Evolutionary conservation across 768 basidiomycete genomes (phyloP), one percentile per base, ranked within the genome.

Genomic region (Mycena galopus): DNA sequence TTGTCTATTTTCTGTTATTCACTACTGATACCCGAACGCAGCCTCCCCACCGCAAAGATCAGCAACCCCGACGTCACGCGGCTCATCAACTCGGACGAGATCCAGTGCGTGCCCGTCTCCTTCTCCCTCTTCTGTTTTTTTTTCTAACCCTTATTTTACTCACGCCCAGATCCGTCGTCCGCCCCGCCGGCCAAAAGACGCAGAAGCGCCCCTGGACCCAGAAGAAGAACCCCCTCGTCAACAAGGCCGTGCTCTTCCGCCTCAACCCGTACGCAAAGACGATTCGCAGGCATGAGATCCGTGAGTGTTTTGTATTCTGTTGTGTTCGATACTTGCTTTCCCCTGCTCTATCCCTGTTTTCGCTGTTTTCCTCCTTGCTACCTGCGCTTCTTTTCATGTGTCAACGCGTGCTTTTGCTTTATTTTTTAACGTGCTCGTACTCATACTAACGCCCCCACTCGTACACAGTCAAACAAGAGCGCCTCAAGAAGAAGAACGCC

Each of bases 231-330:
- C 96, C 97, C 64, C 90, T 98, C 79, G 83, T 90, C 85, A 98
- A 98, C 92, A 96, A 94, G 88, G 93, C 90, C 61, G 86, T 97
- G 78, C 91, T 97, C 81, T 97, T 96, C 95, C 93, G 96, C 79
- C 90, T 99, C 86, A 99, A 99, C 89, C 97, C 97, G 64, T 98
- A 99, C 85, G 97, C 97, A 79, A 97, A 97, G 91, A 93, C 94
- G 55, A 84, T 96, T 79, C 94, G 95, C 83, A 88, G 93, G 77
- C 93, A 96, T 79, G 96, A 97, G 81, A 84, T 97, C 76, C 89
- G 94, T 96, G 82, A 69, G 94, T 94, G 94, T 93, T 19, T 11
- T 21, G 1, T n/a, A n/a, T 21, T 6, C 44, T 47, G 3, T 7
- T n/a, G 1, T n/a, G 27, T 23, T 12, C 60, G 16, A 23, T 60